Conservation (phyloP, 441 rosid species). For the Corymbia citriodora region DNA sequence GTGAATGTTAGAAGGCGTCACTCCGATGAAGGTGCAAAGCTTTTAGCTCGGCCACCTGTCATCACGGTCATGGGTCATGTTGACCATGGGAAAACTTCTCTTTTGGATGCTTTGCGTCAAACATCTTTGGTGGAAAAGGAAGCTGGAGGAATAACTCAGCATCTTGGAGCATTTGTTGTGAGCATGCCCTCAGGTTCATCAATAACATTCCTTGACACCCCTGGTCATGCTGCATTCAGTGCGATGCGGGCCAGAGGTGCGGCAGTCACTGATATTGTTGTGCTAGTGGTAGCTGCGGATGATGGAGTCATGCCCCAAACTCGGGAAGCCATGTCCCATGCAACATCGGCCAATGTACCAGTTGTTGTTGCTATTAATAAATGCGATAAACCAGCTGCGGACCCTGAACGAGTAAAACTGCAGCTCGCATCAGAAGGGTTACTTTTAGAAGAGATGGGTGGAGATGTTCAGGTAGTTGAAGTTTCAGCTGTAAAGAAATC, state of each 20-base stretch:
- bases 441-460: slow-evolving; percentile 88
- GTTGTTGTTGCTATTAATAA: slow-evolving; percentile 89
- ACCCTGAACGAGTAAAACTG: slow-evolving; percentile 73
- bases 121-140: slow-evolving; percentile 83
- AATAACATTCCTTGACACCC: slow-evolving; percentile 84
- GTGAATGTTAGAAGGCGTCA: slow-evolving; percentile 67
- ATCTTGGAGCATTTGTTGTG: slow-evolving; percentile 88
- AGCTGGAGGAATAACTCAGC: slow-evolving; percentile 99
- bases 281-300: slow-evolving; percentile 92
- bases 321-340: slow-evolving; percentile 82
- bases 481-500: slow-evolving; percentile 75
- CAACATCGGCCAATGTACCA: slow-evolving; percentile 79
- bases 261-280: slow-evolving; percentile 85
- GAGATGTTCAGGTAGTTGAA: slow-evolving; percentile 84
- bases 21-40: slow-evolving; percentile 55
- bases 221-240: slow-evolving; percentile 94
- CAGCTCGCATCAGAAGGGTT: slow-evolving; percentile 85
- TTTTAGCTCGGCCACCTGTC: slow-evolving; percentile 66
- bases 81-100: slow-evolving; percentile 95
- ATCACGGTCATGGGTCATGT: slow-evolving; percentile 95
- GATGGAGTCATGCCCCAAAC: slow-evolving; percentile 99
- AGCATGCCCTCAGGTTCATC: slow-evolving; percentile 73
- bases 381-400: slow-evolving; percentile 86
- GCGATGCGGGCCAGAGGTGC: slow-evolving; percentile 97
- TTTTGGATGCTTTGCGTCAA: slow-evolving; percentile 77